Evolutionary conservation across 768 basidiomycete genomes (phyloP).

Genomic region (Chalciporus chontae): DNA sequence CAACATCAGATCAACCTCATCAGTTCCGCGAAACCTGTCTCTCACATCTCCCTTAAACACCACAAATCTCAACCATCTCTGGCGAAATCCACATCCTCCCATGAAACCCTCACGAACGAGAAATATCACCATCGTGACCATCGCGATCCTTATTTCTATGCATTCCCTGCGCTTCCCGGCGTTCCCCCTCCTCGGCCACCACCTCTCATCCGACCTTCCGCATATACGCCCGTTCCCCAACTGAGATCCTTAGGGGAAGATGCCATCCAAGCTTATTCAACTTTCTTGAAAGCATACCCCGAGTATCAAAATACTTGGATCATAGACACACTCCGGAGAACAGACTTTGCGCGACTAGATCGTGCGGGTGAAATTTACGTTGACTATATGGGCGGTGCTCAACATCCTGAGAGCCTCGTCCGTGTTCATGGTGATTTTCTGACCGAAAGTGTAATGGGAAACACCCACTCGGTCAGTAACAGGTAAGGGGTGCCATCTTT

Average conservation of each 20-base stretch:
- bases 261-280: conserved; percentile 41
- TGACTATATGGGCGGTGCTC: conserved; percentile 82
- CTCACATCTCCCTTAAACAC: conserved; percentile 41
- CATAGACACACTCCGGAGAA: conserved; percentile 61
- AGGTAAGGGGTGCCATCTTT: conserved; percentile 42
- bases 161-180: not conserved
- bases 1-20: conserved; percentile 3
- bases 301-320: conserved; percentile 71
- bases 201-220: conserved; percentile 8
- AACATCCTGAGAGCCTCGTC: conserved; percentile 78
- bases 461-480: conserved; percentile 81
- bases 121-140: conserved; percentile 18
- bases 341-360: conserved; percentile 59
- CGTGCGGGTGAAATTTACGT: conserved; percentile 70
- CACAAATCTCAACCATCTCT: conserved; percentile 34
- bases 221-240: conserved; percentile 28
- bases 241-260: conserved; percentile 28
- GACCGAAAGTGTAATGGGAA: conserved; percentile 63
- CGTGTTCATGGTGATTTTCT: conserved; percentile 69
- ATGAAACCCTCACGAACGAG: conserved; percentile 38
- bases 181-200: not conserved
- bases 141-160: conserved; percentile 1
- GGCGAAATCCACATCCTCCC: conserved; percentile 35
- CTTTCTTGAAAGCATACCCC: conserved; percentile 43
- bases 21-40: conserved; percentile 11